Conservation (phyloP, 495 filamentous ascomycete genomes). For the Trichoderma orchidacearum region DNA sequence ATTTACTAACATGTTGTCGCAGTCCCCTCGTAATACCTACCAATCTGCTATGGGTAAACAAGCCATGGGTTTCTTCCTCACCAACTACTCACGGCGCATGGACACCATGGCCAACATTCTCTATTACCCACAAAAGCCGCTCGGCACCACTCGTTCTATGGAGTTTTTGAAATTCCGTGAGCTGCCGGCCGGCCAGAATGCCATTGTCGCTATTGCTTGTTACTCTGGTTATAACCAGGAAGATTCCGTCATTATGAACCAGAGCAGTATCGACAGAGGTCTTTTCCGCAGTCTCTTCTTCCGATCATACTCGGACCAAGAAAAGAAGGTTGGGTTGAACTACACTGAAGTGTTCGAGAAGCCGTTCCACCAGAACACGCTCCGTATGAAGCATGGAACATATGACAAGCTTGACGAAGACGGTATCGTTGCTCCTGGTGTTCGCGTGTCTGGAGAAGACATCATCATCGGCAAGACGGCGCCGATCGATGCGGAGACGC, state of each 20-base stretch:
- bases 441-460: slow-evolving; percentile 90
- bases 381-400: slow-evolving; percentile 85
- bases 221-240: slow-evolving; percentile 99
- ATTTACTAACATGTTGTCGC: not conserved
- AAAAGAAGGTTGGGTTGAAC: slow-evolving; percentile 84
- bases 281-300: slow-evolving; percentile 97
- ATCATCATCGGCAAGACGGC: slow-evolving; percentile 99
- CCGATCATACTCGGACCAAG: slow-evolving; percentile 87
- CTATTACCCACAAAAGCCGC: slow-evolving; percentile 95
- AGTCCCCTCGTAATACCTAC: slow-evolving; percentile 96
- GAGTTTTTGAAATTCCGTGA: slow-evolving; percentile 97
- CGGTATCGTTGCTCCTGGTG: slow-evolving; percentile 82
- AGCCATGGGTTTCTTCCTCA: slow-evolving; percentile 97
- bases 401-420: slow-evolving; percentile 98
- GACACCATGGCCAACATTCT: slow-evolving; percentile 99
- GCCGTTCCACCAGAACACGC: slow-evolving; percentile 71
- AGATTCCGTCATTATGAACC: slow-evolving; percentile 99
- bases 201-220: slow-evolving; percentile 91
- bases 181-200: slow-evolving; percentile 92
- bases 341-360: slow-evolving; percentile 91
- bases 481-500: slow-evolving; percentile 78
- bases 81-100: slow-evolving; percentile 91
- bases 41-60: slow-evolving; percentile 99
- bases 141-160: slow-evolving; percentile 95
- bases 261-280: slow-evolving; percentile 93